Base-by-base conservation (phyloP, 345 rosid genomes). In the Euphorbia tirucalli region DNA sequence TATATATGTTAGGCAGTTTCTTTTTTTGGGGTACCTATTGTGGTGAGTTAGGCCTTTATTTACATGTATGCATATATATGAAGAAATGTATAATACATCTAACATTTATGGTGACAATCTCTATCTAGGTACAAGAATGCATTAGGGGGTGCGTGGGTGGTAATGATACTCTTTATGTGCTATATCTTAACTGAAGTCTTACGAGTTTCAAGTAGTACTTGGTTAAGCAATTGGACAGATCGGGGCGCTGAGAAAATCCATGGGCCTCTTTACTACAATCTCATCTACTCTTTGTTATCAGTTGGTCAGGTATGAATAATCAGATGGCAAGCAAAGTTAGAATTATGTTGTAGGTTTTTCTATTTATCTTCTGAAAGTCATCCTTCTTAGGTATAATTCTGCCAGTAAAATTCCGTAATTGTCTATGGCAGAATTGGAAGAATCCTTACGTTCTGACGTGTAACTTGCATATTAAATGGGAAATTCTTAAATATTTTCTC, bases 181-280 rank as follows among this genome's bases (percentile, higher is more conserved):
- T 95, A 90, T 70, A 54, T 92, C 65, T 31, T 81, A 48, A 89
- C 97, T 50, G 99, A 95, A 89, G 82, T 80, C 66, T 82, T 95
- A 64, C 84, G 99, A 80, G 88, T 95, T 80, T 88, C 92, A 74
- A 86, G 93, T 77, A 95, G 99, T 84, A 93, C 94, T 37, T 95
- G 99, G 99, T 83, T 93, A 82, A 95, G 99, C 79, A 75, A 77
- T 76, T 95, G 99, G 99, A 95, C 99, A 41, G 90, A 87, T 84
- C 90, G 85, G 83, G 87, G 88, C 68, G 52, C 80, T 73, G 61
- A 76, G 30, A 81, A 76, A 74, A 76, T 22, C 22, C 87, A 88
- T 73, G 90, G 94, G 35, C 82, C 92, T 43, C 77, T 84, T 68
- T 95, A 83, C 87, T 93, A 95, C 82, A 93, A 95, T 81, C 58